Conservation (phyloP, 441 rosid species). For the Gossypium schwendimanii region DNA sequence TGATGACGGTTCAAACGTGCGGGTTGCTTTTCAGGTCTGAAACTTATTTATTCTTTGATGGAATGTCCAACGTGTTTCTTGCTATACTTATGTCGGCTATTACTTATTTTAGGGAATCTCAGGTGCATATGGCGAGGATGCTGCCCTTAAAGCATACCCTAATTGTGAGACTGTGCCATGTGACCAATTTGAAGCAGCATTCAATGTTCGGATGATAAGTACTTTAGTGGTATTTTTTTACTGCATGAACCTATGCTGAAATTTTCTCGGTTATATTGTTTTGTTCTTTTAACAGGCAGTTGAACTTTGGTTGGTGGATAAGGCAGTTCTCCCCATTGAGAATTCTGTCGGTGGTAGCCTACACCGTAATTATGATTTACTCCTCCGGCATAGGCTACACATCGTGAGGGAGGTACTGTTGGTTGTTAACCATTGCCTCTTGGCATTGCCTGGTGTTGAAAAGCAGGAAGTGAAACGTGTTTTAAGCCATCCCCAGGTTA, state of each 20-base stretch:
- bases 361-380: constrained; percentile 90
- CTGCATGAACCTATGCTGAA: constrained; percentile 8
- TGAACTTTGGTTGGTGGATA: constrained; percentile 88
- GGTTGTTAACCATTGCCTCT: constrained; percentile 75
- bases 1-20: constrained; percentile 45
- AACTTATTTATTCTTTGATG: constrained; percentile 12
- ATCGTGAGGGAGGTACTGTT: constrained; percentile 86
- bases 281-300: constrained; percentile 58
- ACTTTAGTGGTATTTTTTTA: neutral
- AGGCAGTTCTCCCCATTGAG: constrained; percentile 88
- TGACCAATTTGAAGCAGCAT: constrained; percentile 76
- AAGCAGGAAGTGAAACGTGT: constrained; percentile 65
- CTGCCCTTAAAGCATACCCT: constrained; percentile 81
- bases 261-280: neutral
- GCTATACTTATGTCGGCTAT: constrained; percentile 14
- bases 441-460: constrained; percentile 66
- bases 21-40: constrained; percentile 79
- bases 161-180: constrained; percentile 88
- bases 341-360: constrained; percentile 90
- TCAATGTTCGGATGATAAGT: constrained; percentile 46
- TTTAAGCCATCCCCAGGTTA: constrained; percentile 90
- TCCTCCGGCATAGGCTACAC: constrained; percentile 91
- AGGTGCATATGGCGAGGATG: constrained; percentile 91
- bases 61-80: constrained; percentile 4
- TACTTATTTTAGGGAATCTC: constrained; percentile 58